A percentile compares a stretch with the other conserved stretches of the same genome.
phyloP scores from a whole-genome alignment of 305 asterid genomes.

The Solanum hybrid region DNA sequence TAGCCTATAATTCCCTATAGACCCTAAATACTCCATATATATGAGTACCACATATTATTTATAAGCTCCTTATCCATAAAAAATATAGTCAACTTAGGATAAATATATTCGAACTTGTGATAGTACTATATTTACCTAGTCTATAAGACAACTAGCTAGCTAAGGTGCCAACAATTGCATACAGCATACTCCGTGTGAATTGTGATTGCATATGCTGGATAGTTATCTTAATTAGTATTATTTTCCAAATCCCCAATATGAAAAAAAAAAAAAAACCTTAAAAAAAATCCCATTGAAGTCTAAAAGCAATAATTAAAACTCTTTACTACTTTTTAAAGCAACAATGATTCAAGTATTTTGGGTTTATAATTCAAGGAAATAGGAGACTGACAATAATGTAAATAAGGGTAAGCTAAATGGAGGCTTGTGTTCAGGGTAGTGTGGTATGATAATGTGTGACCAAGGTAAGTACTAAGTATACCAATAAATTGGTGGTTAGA shows the following conservation, averaged over 20 bases:
- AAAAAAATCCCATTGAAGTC: neutral
- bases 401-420: too few species aligned
- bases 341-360: neutral
- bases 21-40: neutral
- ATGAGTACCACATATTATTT: neutral
- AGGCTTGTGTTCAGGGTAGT: too few species aligned
- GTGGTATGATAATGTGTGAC: too few species aligned
- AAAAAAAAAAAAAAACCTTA: too few species aligned
- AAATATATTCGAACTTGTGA: neutral
- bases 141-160: neutral
- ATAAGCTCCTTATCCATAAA: neutral
- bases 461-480: too few species aligned
- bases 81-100: neutral
- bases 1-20: neutral
- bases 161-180: neutral
- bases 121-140: neutral
- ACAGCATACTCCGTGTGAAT: neutral
- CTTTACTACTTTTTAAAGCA: neutral
- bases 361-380: neutral
- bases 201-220: neutral
- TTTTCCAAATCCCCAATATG: neutral
- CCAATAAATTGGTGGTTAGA: too few species aligned
- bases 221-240: neutral
- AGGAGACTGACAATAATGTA: neutral
- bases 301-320: neutral